A percentile compares a stretch with the other conserved stretches of the same genome.
Evolutionary conservation across 768 basidiomycete species (phyloP).

Genomic region (Mycena polygramma): DNA sequence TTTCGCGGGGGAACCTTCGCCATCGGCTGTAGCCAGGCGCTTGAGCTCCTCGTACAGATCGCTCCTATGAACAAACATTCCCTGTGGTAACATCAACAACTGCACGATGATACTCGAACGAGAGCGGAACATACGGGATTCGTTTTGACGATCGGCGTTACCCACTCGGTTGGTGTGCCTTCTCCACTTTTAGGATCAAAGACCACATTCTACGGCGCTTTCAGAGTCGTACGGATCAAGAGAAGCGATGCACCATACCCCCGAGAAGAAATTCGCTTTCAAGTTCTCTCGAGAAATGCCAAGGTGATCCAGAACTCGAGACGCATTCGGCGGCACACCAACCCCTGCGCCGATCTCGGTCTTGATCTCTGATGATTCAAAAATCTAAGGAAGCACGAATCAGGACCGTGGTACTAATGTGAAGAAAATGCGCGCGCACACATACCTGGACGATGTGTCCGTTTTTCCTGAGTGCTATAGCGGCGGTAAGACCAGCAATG

Average conservation of each 20-base stretch:
- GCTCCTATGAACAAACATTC: neutral
- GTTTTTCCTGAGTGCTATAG: conserved; percentile 17
- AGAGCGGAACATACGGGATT: neutral
- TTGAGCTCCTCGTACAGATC: conserved; percentile 8
- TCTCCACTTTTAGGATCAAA: conserved; percentile 14
- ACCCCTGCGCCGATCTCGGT: conserved; percentile 30
- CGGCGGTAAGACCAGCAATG: conserved; percentile 23
- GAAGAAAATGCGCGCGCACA: neutral
- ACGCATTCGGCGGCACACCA: conserved; percentile 18
- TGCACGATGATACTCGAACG: neutral
- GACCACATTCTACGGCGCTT: neutral
- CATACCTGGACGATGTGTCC: conserved; percentile 26
- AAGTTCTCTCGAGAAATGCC: conserved; percentile 17
- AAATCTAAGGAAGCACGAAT: conserved; percentile 10
- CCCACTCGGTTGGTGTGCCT: neutral
- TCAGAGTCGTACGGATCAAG: neutral
- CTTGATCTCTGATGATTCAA: conserved; percentile 21
- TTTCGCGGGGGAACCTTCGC: neutral
- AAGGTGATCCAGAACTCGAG: conserved; percentile 16
- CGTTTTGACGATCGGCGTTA: neutral
- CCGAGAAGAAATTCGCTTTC: neutral
- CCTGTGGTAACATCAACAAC: neutral
- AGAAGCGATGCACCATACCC: conserved; percentile 5
- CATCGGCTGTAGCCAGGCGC: neutral
- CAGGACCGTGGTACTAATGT: neutral